Evolutionary conservation across 1,284 basidiomycete species (phyloP).

Genomic region (Cutaneotrichosporon sp.): DNA sequence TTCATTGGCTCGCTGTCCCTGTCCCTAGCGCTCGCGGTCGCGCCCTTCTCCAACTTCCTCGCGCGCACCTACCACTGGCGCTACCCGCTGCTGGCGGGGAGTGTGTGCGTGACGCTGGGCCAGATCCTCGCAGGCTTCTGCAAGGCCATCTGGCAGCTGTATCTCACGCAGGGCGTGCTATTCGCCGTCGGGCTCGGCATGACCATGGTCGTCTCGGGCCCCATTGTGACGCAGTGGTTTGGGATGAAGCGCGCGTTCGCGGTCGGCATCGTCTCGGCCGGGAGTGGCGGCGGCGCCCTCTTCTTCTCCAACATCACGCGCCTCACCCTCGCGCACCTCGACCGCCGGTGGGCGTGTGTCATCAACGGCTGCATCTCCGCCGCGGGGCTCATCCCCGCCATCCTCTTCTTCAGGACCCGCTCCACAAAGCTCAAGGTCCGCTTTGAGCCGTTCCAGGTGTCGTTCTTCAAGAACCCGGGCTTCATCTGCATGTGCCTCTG

Average conservation of each 20-base stretch:
- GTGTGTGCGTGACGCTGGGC: conserved; percentile 30
- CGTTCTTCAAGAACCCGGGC: conserved; percentile 38
- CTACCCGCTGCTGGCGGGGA: conserved; percentile 21
- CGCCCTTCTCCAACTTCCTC: conserved; percentile 21
- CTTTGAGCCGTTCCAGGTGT: conserved; percentile 34
- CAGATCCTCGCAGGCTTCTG: conserved; percentile 43
- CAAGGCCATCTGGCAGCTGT: conserved; percentile 32
- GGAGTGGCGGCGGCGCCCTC: conserved; percentile 49
- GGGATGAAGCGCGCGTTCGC: conserved; percentile 25
- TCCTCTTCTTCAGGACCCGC: conserved; percentile 33
- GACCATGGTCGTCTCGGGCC: conserved; percentile 21
- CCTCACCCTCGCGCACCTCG: conserved; percentile 36
- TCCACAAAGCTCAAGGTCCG: conserved; percentile 30
- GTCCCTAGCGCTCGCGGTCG: conserved; percentile 18
- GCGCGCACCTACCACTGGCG: conserved; percentile 25
- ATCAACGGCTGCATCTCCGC: conserved; percentile 46
- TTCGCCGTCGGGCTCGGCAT: conserved; percentile 42
- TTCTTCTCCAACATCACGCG: conserved; percentile 49
- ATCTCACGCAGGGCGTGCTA: conserved; percentile 42
- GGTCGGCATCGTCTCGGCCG: conserved; percentile 39
- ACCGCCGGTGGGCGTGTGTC: conserved; percentile 43
- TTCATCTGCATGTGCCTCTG: conserved; percentile 43
- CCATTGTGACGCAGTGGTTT: conserved; percentile 27
- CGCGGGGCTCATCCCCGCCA: conserved; percentile 46
- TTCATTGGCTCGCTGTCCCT: conserved; percentile 25